Evolutionary conservation across 2,329 filamentous ascomycete genomes (phyloP), one percentile per base, ranked within the genome.

Genomic region (Trichocomaceae sp.): DNA sequence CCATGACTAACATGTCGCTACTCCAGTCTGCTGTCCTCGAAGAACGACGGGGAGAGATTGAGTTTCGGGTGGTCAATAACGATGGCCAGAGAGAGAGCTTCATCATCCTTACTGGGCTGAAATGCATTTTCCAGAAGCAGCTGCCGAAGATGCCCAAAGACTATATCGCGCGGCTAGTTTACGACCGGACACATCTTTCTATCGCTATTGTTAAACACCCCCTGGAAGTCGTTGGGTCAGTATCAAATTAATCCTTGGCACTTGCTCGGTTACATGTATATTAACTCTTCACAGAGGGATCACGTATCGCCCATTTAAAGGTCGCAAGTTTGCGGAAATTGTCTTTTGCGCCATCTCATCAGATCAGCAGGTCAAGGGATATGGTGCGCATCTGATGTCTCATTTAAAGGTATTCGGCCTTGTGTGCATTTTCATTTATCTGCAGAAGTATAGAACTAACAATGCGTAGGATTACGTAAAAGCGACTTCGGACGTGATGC

Each of bases 131-230:
- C 66, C 93, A 99, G 70, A 97, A 97, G 64, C 93, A 99, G 68
- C 79, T 99, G 5, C 93, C 93, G 0, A 97, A 97, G 73, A 99
- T 99, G 93, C 93, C 93, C 13, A 96, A 97, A 72, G 93, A 97
- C 68, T 99, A 99, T 70, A 97, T 99, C 63, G 93, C 93, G 3
- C 88, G 93, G 39, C 83, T 99, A 7, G 93, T 99, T 56, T 99
- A 99, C 74, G 93, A 99, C 72, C 86, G 93, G 51, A 96, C 92
- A 5, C 93, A 99, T 75, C 72, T 97, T 58, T 96, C 90, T 39
- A 96, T 99, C 63, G 93, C 93, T 20, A 97, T 99, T 66, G 89
- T 97, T 63, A 97, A 97, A 77, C 91, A 95, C 64, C 92, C 93
- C 0, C 78, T 96, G 49, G 90, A 96, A 66, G 90, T 96, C n/a